Evolutionary conservation across 169 alveolate species (phyloP), one percentile per base, ranked within the genome.

Genomic region (Cryptosporidium baileyi): DNA sequence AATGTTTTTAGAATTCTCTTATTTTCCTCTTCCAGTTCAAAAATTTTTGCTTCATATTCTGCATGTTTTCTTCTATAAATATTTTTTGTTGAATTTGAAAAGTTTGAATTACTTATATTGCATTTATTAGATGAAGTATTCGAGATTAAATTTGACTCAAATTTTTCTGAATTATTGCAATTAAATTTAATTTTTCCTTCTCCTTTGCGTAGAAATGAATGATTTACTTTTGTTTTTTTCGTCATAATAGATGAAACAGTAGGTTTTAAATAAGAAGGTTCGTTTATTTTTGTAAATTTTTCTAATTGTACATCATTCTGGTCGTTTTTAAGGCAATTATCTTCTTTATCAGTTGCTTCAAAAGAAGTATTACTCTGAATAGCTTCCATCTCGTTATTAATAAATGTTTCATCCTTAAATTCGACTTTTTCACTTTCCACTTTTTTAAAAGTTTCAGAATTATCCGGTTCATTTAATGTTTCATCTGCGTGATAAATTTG

Each of bases 181-280:
- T 26, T 65, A 3, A 22, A 54, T 8, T 41, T 59, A 7, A 52
- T 57, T 28, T 74, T 74, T 17, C 85, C 85, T 36, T 74, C 85
- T 0, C 85, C 85, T 74, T 74, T 74, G 13, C 67, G 47, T 13
- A 74, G 26, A 43, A 54, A 74, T 28, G 85, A 2, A 17, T 74
- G 85, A 57, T 57, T 57, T 57, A 1, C 34, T 30, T n/a, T 57
- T 22, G 30, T 17, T 7, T 52, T 47, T 19, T 51, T 54, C 1
- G 85, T 59, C 15, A 54, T 54, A 28, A 28, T 65, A 24, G 81
- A 65, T 7, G 85, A 51, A 7, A 54, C 41, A 17, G 85, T 74
- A 38, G 85, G 85, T 7, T 38, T 74, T 36, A 51, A 61, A 28
- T 74, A 74, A 17, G 85, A 49, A 7, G 67, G 60, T 15, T 36